Evolutionary conservation across 148 eudicot species (phyloP), one percentile per base, ranked within the genome.

Genomic region (Rhododendron williamsianum): DNA sequence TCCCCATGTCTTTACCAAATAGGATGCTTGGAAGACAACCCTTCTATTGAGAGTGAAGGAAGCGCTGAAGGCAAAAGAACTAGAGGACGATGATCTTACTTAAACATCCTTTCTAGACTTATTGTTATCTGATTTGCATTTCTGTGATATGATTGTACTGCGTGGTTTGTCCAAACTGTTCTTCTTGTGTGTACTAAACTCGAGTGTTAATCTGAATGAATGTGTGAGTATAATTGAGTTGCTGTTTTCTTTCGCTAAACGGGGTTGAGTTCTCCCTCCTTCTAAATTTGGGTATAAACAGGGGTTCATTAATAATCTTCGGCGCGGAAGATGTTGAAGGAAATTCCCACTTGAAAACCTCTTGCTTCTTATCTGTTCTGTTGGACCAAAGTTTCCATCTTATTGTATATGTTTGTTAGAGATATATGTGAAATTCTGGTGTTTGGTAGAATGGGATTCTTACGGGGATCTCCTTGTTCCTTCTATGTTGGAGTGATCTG

Each of bases 21-120:
- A 94, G 98, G 98, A 96, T 90, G 91, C 93, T 43, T 93, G 96
- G 98, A 94, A 92, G 90, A 96, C 98, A 6, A 96, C 98, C 30
- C 98, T 96, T 82, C 92, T 95, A 33, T 90, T 94, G 82, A 93
- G 98, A 92, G 98, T 96, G 86, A 96, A 96, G 92, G 98, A 93
- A 78, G 88, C 91, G 15, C 85, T 96, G 88, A 96, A 93, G 91
- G 93, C 92, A 73, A 94, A 93, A 86, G 98, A 96, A 82, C 80
- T 89, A 23, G 96, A 96, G 86, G 98, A 93, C 56, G 98, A 94
- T 81, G 98, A 96, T 90, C 93, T 96, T 85, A 96, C 98, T 86
- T 92, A 72, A 89, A 33, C 58, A 33, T 38, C 4, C 49, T 77
- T 21, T 48, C 13, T 4, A 4, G 3, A 25, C 45, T 27, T 16